Evolutionary conservation across 441 rosid genomes (phyloP).

Genomic region (Croton setiger): DNA sequence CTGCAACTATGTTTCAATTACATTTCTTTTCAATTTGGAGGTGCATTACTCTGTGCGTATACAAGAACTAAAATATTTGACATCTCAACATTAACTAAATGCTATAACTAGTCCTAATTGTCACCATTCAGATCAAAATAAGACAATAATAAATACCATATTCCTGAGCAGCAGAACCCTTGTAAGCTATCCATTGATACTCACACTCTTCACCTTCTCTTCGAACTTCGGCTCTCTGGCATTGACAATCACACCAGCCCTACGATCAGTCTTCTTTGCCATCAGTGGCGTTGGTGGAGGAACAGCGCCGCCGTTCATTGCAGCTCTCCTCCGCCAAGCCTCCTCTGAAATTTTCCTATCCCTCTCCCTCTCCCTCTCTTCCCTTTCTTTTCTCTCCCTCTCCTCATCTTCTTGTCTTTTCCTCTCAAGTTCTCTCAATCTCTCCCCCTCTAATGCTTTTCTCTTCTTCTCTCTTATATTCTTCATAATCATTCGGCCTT

Average conservation of each 20-base stretch:
- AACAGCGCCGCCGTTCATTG: slow-evolving; percentile 67
- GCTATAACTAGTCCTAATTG: neutral
- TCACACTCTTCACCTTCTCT: slow-evolving; percentile 91
- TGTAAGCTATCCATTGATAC: slow-evolving; percentile 79
- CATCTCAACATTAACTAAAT: neutral
- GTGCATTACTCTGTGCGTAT: neutral
- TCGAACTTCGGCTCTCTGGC: slow-evolving; percentile 74
- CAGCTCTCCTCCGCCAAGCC: slow-evolving; percentile 92
- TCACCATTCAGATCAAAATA: neutral
- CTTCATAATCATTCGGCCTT: slow-evolving; percentile 72
- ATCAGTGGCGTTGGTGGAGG: slow-evolving; percentile 93
- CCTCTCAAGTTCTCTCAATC: slow-evolving; percentile 64
- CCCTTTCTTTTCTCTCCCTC: slow-evolving; percentile 46
- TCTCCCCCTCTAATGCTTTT: slow-evolving; percentile 67
- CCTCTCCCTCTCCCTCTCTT: slow-evolving; percentile 47
- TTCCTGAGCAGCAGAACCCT: slow-evolving; percentile 82
- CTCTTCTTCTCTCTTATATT: slow-evolving; percentile 59
- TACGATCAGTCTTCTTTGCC: slow-evolving; percentile 94
- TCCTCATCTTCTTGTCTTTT: slow-evolving; percentile 70
- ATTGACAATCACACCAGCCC: slow-evolving; percentile 98
- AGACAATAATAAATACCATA: slow-evolving; percentile 52
- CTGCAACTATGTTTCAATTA: neutral
- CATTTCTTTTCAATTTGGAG: neutral
- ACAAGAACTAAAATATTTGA: neutral
- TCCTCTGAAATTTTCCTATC: slow-evolving; percentile 79